Base-by-base conservation (phyloP, 345 rosid genomes). In the Sisymbrium altissimum region DNA sequence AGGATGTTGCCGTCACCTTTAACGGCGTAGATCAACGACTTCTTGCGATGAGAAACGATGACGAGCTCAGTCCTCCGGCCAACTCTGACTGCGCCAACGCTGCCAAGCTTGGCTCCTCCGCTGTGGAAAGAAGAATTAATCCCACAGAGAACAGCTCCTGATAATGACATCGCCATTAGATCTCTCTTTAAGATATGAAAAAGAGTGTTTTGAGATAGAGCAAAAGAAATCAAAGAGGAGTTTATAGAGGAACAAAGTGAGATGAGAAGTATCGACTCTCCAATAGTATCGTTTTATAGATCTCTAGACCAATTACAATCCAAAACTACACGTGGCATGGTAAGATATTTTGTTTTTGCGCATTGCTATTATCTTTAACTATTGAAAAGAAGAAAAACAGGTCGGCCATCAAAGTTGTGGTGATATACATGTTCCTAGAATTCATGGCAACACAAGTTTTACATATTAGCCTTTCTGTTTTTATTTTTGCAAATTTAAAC, bases 141-240 rank as follows among this genome's bases (percentile, higher is more conserved):
- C 49, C 77, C 77, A 45, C 58, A 35, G 25, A 73, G 77, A 56
- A 73, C 58, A 55, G 77, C 71, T 55, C 77, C 77, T 35, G 77
- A 73, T 7, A 73, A 44, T 35, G 76, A 72, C 76, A 72, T 72
- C 13, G 76, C 76, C 76, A 72, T 72, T 23, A 23, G 52, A 61
- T 6, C 12, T 45, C 4, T 41, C 35, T 32, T 12, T 2, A 50
- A 49, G 61, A 61, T 62, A 61, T 29, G 15, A 32, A 56, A 17
- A 13, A 13, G 5, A 33, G 36, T 5, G 39, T 12, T 21, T 23
- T 21, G n/a, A 3, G n/a, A n/a, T n/a, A n/a, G 52, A 18, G 50
- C 33, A 6, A 45, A 35, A 44, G 36, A 29, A 55, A 17, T 36
- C 6, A 46, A 46, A 46, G 45, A 58, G 35, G 35, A 32, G 49